Evolutionary conservation across 352 stramenopile species (phyloP).

Genomic region (Globisporangium takayamanum): DNA sequence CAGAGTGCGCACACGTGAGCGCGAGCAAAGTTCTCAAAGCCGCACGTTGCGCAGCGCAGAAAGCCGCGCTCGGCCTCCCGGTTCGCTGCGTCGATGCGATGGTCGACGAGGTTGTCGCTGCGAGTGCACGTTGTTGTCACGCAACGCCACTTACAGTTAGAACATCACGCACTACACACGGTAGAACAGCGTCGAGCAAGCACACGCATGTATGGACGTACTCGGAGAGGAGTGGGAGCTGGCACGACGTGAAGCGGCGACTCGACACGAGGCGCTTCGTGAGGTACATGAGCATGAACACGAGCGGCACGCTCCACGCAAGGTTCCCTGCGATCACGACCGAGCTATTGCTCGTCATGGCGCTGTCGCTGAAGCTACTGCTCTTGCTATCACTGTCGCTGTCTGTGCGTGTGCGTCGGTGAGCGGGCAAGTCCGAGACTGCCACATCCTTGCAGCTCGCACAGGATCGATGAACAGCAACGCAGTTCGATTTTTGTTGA

Average conservation of each 20-base stretch:
- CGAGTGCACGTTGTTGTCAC: too few relatives aligned
- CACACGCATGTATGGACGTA: not conserved
- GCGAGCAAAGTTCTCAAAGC: constrained; percentile 12
- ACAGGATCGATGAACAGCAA: too few relatives aligned
- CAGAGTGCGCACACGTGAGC: constrained; percentile 1
- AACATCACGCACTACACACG: not conserved
- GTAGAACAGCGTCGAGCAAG: not conserved
- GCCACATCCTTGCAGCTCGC: too few relatives aligned
- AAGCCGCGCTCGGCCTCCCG: not conserved
- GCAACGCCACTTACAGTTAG: not conserved
- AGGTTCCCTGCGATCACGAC: constrained; percentile 4
- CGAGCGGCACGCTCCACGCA: constrained; percentile 5
- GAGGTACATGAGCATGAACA: constrained; percentile 9
- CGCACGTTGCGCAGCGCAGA: not conserved
- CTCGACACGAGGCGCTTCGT: constrained; percentile 11
- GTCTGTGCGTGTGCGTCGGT: too few relatives aligned
- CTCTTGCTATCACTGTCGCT: too few relatives aligned
- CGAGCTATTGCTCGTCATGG: too few relatives aligned
- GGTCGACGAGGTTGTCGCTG: constrained; percentile 8
- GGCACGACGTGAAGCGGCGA: constrained; percentile 6
- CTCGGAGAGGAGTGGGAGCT: constrained; percentile 9
- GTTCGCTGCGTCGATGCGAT: constrained; percentile 12
- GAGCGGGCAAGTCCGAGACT: too few relatives aligned
- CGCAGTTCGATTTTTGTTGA: too few relatives aligned
- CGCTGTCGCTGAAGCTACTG: too few relatives aligned